A percentile compares a stretch with the other conserved stretches of the same genome.
Conservation (phyloP, 148 eudicot genomes). For the Fagopyrum esculentum region DNA sequence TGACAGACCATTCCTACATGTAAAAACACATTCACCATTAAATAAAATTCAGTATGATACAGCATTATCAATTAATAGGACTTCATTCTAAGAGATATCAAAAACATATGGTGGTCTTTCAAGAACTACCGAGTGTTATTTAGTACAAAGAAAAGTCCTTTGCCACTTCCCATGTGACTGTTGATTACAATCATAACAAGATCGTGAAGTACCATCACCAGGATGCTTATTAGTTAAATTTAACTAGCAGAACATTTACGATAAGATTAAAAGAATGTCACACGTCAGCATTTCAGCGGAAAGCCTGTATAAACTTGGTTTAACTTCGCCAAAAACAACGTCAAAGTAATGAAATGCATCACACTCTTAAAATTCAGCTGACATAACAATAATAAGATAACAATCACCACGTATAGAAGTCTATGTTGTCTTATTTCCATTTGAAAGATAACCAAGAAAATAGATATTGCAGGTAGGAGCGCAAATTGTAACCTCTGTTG, state of each 20-base stretch:
- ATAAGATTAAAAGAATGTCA: background rate
- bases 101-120: background rate
- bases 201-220: background rate
- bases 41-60: background rate
- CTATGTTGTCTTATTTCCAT: background rate
- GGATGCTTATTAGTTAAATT: background rate
- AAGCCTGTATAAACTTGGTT: background rate
- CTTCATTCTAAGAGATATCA: background rate
- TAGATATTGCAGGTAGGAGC: background rate
- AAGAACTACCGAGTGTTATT: background rate
- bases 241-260: background rate
- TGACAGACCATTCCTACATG: conserved; percentile 72
- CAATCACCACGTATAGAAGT: background rate
- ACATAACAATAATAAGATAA: too few relatives aligned
- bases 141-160: too few relatives aligned
- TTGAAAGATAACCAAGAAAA: background rate
- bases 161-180: too few relatives aligned
- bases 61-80: background rate
- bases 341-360: background rate
- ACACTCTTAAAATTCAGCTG: too few relatives aligned
- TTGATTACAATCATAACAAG: background rate
- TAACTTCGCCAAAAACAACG: background rate
- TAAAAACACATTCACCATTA: too few relatives aligned
- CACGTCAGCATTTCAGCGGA: background rate
- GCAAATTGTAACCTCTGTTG: conserved; percentile 55